phyloP scores from a whole-genome alignment of 495 filamentous ascomycete genomes.

The Ascodesmis nigricans region DNA sequence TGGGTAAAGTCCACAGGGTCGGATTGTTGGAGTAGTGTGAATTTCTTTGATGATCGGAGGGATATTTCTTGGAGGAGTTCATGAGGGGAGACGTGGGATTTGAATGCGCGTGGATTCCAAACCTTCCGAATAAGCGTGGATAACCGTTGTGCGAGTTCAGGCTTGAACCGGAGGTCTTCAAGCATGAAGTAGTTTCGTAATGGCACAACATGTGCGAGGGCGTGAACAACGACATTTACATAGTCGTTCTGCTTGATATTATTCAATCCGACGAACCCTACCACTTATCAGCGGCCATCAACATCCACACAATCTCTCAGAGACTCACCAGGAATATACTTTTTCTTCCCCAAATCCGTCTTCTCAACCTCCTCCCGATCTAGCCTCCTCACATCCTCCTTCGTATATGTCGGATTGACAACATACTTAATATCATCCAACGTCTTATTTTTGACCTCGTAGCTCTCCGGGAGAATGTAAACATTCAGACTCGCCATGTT shows the following conservation, averaged over 20 bases:
- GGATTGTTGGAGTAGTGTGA: conserved; percentile 73
- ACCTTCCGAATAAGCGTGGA: conserved; percentile 86
- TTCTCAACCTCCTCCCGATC: conserved; percentile 55
- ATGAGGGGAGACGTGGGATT: conserved; percentile 89
- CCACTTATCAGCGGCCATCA: not conserved
- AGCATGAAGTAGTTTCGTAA: conserved; percentile 86
- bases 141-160: conserved; percentile 51
- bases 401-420: conserved; percentile 70
- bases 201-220: conserved; percentile 71
- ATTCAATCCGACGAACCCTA: conserved; percentile 92
- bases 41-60: conserved; percentile 70
- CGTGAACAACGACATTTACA: conserved; percentile 87
- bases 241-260: conserved; percentile 99
- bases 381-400: conserved; percentile 52
- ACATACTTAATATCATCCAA: conserved; percentile 98
- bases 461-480: conserved; percentile 89
- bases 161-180: conserved; percentile 38
- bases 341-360: conserved; percentile 57
- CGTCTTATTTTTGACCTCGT: conserved; percentile 86
- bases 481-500: conserved; percentile 91
- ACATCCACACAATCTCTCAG: not conserved
- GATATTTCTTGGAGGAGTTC: conserved; percentile 91
- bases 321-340: conserved; percentile 53
- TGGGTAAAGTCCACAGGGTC: conserved; percentile 91
- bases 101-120: conserved; percentile 95